Evolutionary conservation across 2,329 filamentous ascomycete species (phyloP).

Genomic region (Colletotrichum sp.): DNA sequence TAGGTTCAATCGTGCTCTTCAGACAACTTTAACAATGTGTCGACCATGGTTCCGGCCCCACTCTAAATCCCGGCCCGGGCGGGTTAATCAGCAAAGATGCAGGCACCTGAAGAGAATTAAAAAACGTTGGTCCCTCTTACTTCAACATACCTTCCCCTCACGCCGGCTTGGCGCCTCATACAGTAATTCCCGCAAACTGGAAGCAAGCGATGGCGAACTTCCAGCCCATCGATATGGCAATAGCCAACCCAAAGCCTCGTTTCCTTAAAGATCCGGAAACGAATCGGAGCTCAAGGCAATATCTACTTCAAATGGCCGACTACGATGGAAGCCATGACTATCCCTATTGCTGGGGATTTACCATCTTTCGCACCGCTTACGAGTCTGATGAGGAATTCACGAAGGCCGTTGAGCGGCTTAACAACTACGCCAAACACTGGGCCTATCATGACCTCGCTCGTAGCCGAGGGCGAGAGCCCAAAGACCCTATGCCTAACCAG

Average conservation of each 20-base stretch:
- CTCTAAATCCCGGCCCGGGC: background rate
- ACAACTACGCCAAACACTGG: slow-evolving; percentile 19
- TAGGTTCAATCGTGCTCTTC: background rate
- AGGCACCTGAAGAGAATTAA: background rate
- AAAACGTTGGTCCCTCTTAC: background rate
- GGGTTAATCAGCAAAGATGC: background rate
- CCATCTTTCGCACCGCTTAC: slow-evolving; percentile 27
- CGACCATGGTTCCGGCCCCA: background rate
- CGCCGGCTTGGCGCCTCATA: background rate
- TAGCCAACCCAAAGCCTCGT: slow-evolving; percentile 21
- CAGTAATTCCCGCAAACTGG: background rate
- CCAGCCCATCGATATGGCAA: slow-evolving; percentile 21
- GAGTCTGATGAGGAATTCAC: slow-evolving; percentile 21
- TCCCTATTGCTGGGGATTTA: slow-evolving; percentile 27
- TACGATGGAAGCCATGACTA: slow-evolving; percentile 26
- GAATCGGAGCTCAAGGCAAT: background rate
- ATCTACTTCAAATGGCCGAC: slow-evolving; percentile 16
- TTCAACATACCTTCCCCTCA: background rate
- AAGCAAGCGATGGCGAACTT: background rate
- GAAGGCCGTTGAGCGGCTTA: slow-evolving; percentile 22
- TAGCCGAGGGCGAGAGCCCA: background rate
- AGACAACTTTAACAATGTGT: background rate
- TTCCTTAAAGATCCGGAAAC: slow-evolving; percentile 10
- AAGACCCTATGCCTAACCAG: slow-evolving; percentile 19
- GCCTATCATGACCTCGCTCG: slow-evolving; percentile 2